Evolutionary conservation across 2,329 filamentous ascomycete genomes (phyloP).

Genomic region (Aspergillus pseudoglaucus): DNA sequence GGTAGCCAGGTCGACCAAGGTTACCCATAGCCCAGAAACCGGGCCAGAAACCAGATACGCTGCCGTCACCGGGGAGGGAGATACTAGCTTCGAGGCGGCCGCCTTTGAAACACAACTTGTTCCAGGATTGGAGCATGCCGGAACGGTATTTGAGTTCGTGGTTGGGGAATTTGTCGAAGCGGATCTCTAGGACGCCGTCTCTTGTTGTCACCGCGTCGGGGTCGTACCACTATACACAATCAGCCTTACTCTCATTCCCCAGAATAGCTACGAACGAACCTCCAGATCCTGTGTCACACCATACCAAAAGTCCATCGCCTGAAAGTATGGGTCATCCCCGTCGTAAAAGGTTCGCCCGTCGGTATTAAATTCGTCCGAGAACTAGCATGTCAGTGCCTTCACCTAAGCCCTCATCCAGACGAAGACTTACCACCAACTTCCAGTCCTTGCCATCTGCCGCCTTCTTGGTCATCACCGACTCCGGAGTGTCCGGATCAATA

Average conservation of each 20-base stretch:
- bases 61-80: constrained; percentile 60
- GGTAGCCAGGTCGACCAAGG: constrained; percentile 61
- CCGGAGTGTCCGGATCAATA: constrained; percentile 63
- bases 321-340: constrained; percentile 63
- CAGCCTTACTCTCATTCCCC: constrained; percentile 1
- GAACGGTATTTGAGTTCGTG: constrained; percentile 62
- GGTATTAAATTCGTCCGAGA: constrained; percentile 66
- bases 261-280: constrained; percentile 31
- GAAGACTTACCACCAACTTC: constrained; percentile 51
- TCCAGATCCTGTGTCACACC: constrained; percentile 64
- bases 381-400: constrained; percentile 32
- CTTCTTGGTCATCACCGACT: constrained; percentile 50
- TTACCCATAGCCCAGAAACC: constrained; percentile 74
- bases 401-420: neutral
- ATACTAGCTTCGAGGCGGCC: constrained; percentile 64
- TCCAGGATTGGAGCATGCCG: constrained; percentile 71
- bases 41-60: constrained; percentile 65
- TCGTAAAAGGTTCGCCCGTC: constrained; percentile 64
- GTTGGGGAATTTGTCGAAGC: constrained; percentile 59
- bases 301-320: constrained; percentile 65
- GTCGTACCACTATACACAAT: constrained; percentile 56
- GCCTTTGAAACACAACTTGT: constrained; percentile 66
- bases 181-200: constrained; percentile 57
- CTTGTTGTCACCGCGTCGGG: constrained; percentile 59
- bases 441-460: constrained; percentile 55